Evolutionary conservation across 176 grass and related monocot species (phyloP).

Genomic region (Aegilops longissima): DNA sequence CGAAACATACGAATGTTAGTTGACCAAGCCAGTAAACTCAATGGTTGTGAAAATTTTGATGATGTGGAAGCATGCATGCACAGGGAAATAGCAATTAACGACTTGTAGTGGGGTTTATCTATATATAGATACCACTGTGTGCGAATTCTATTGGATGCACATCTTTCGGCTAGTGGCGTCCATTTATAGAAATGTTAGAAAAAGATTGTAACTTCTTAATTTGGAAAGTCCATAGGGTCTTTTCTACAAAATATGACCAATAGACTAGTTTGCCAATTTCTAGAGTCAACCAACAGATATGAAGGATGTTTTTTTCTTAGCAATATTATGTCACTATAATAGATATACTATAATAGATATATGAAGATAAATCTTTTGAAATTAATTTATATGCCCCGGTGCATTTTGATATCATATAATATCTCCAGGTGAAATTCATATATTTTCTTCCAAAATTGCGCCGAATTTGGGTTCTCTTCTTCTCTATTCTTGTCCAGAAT

Average conservation of each 20-base stretch:
- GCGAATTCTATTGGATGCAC: not conserved
- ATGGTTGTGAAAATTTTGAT: too few relatives aligned
- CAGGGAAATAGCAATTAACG: too few relatives aligned
- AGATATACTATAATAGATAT: not conserved
- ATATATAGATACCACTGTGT: not conserved
- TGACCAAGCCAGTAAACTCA: too few relatives aligned
- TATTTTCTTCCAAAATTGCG: too few relatives aligned
- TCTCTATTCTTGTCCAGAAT: too few relatives aligned
- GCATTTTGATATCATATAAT: not conserved
- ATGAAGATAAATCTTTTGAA: not conserved
- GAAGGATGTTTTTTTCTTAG: too few relatives aligned
- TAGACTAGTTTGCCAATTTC: not conserved
- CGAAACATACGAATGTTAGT: too few relatives aligned
- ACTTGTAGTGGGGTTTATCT: too few relatives aligned
- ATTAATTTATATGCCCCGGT: not conserved
- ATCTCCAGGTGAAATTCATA: not conserved
- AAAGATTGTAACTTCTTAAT: not conserved
- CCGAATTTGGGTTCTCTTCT: too few relatives aligned
- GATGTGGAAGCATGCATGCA: too few relatives aligned
- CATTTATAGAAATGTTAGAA: not conserved
- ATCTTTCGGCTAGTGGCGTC: not conserved
- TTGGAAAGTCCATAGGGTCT: not conserved
- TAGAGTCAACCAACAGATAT: not conserved
- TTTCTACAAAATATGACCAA: not conserved
- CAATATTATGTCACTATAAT: not conserved